Conservation (phyloP, 2,329 filamentous ascomycete genomes). For the Aureobasidium sp. region DNA sequence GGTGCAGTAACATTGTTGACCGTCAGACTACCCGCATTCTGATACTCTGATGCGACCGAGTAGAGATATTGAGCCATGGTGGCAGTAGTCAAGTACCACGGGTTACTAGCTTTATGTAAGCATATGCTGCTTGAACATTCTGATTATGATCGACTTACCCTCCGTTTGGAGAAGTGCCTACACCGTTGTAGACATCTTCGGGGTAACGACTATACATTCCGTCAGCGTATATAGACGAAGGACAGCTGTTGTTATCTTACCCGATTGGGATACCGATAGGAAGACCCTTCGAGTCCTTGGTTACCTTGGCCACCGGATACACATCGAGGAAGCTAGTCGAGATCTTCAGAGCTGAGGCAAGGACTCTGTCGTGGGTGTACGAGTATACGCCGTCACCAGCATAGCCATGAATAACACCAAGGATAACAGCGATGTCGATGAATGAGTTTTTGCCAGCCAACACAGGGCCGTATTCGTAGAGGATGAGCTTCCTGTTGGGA, state of each 20-base stretch:
- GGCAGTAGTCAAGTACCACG: conserved; percentile 28
- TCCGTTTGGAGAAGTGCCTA: conserved; percentile 21
- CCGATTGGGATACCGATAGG: conserved; percentile 26
- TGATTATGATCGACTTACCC: conserved; percentile 13
- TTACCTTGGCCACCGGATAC: conserved; percentile 23
- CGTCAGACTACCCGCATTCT: conserved; percentile 17
- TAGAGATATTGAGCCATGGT: conserved; percentile 27
- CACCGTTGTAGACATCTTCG: conserved; percentile 29
- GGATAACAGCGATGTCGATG: conserved; percentile 26
- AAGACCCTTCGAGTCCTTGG: conserved; percentile 19
- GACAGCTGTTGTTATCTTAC: conserved; percentile 1
- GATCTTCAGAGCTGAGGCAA: conserved; percentile 23
- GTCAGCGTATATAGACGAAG: conserved; percentile 5
- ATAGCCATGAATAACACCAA: conserved; percentile 27
- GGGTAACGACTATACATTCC: conserved; percentile 21
- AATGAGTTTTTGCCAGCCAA: conserved; percentile 25
- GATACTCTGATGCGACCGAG: conserved; percentile 18
- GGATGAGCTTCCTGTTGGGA: conserved; percentile 20
- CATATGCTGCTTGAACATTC: neutral
- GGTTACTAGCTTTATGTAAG: conserved; percentile 16
- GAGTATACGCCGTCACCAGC: conserved; percentile 24
- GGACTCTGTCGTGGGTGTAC: conserved; percentile 26
- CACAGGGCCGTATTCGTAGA: conserved; percentile 28
- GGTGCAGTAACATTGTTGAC: conserved; percentile 23
- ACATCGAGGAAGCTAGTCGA: conserved; percentile 23